phyloP scores from a whole-genome alignment of 352 stramenopile species.

The Phytopythium cucurbitacearum region DNA sequence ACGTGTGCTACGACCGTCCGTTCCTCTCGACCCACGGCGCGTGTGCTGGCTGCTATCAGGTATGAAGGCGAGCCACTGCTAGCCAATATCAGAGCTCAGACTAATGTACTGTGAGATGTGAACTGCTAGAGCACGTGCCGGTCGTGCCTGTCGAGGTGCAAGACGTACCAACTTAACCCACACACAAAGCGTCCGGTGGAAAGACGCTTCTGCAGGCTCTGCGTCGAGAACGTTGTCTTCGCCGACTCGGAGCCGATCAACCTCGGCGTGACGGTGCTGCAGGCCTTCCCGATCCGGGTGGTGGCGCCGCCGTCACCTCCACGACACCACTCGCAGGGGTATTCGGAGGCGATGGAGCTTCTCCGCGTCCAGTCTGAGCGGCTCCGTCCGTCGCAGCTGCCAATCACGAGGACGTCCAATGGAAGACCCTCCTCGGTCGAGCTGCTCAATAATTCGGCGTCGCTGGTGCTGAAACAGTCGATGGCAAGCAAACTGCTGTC shows the following conservation, averaged over 20 bases:
- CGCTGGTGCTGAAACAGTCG: background rate
- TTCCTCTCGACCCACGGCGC: constrained; percentile 18
- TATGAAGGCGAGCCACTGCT: background rate
- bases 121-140: constrained; percentile 31
- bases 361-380: too few relatives aligned
- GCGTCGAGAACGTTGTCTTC: constrained; percentile 16
- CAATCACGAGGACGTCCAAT: too few relatives aligned
- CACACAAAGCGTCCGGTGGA: constrained; percentile 17
- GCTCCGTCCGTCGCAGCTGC: too few relatives aligned
- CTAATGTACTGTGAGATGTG: background rate
- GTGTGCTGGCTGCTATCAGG: constrained; percentile 33
- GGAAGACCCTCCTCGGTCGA: too few relatives aligned
- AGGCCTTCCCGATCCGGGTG: background rate
- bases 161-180: constrained; percentile 23
- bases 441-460: too few relatives aligned
- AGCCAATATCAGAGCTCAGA: too few relatives aligned
- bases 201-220: constrained; percentile 25
- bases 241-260: background rate
- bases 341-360: too few relatives aligned
- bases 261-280: constrained; percentile 1
- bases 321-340: too few relatives aligned
- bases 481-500: background rate
- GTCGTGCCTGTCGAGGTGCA: constrained; percentile 23
- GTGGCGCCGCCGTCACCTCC: background rate
- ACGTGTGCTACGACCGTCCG: constrained; percentile 22